Conservation (phyloP, 805 yeast species). For the Candida incommunis region DNA sequence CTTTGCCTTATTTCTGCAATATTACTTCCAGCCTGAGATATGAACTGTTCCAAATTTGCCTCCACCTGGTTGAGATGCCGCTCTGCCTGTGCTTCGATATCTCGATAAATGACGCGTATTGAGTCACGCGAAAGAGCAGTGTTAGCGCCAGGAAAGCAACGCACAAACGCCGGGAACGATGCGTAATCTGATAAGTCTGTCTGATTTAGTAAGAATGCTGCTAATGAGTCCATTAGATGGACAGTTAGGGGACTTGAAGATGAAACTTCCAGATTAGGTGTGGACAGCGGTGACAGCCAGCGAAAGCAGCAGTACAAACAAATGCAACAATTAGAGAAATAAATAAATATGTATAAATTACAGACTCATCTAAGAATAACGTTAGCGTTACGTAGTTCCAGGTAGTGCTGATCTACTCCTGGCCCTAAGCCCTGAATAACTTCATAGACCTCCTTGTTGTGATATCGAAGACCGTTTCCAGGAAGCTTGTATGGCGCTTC, state of each 20-base stretch:
- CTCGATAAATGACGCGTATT: neutral
- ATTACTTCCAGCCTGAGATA: neutral
- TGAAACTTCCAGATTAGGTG: no score
- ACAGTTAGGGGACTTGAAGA: no score
- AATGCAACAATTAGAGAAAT: no score
- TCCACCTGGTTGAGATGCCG: neutral
- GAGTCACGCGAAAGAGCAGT: neutral
- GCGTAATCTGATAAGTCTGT: neutral
- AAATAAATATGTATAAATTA: no score
- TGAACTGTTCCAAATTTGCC: neutral
- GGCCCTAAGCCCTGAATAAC: conserved; percentile 66
- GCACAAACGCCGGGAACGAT: neutral
- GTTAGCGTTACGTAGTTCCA: conserved; percentile 78
- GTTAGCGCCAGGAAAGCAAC: neutral
- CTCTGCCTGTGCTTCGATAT: neutral
- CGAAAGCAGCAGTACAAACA: no score
- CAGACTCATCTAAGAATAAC: conserved; percentile 47
- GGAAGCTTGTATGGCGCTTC: conserved; percentile 66
- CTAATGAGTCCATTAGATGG: neutral
- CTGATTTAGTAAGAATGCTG: neutral
- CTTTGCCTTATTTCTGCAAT: neutral
- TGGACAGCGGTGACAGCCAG: no score
- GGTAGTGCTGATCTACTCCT: conserved; percentile 86
- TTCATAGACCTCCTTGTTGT: conserved; percentile 72
- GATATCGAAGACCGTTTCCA: conserved; percentile 51